Conservation (phyloP, 1,284 basidiomycete species). For the Sutorius eximius region DNA sequence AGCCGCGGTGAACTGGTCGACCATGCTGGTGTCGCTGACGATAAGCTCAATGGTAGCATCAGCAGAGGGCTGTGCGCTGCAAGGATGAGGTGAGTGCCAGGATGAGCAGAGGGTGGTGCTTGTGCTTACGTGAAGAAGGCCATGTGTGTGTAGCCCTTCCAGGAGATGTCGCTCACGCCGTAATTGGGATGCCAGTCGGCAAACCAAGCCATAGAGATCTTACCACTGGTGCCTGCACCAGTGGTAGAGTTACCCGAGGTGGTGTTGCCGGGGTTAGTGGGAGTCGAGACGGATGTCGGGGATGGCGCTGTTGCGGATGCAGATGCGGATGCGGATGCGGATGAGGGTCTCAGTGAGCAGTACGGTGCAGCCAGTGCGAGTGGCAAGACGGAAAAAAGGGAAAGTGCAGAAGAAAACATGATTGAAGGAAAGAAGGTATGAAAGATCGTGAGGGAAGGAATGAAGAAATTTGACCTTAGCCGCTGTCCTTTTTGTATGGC, state of each 20-base stretch:
- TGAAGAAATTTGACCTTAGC: background rate
- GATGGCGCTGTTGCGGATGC: background rate
- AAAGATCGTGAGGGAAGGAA: constrained; percentile 22
- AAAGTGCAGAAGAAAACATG: constrained; percentile 25
- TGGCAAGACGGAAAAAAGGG: constrained; percentile 26
- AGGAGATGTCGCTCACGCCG: constrained; percentile 52
- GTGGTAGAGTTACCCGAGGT: constrained; percentile 21
- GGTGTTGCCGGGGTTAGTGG: constrained; percentile 11
- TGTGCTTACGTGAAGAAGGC: constrained; percentile 63
- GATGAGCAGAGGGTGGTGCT: background rate
- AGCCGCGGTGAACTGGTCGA: constrained; percentile 42
- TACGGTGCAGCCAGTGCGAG: constrained; percentile 32
- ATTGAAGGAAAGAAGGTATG: constrained; percentile 2
- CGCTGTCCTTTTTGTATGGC: constrained; percentile 12
- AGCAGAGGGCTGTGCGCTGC: constrained; percentile 48
- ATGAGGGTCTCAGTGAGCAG: constrained; percentile 20
- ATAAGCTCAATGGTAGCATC: constrained; percentile 41
- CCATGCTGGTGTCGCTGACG: constrained; percentile 24
- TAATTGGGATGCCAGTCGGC: constrained; percentile 57
- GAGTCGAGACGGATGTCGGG: background rate
- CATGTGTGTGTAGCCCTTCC: constrained; percentile 63
- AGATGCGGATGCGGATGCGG: background rate
- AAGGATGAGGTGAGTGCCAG: background rate
- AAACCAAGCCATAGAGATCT: constrained; percentile 58
- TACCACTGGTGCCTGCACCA: constrained; percentile 30